phyloP scores from a whole-genome alignment of 2,329 filamentous ascomycete species.

The Botrytis squamosa region DNA sequence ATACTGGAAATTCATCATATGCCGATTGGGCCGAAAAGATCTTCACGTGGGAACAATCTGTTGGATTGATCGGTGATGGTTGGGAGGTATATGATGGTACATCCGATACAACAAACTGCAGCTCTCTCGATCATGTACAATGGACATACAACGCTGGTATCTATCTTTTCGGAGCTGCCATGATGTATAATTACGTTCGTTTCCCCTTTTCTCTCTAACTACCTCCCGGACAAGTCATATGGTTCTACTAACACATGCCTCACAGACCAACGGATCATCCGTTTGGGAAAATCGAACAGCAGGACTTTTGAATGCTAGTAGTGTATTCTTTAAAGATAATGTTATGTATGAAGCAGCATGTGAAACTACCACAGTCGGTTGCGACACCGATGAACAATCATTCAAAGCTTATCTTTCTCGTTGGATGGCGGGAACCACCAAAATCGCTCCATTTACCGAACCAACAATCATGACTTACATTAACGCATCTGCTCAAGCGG shows the following conservation, averaged over 20 bases:
- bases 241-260: conserved; percentile 16
- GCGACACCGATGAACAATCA: conserved; percentile 60
- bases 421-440: conserved; percentile 61
- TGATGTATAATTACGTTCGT: conserved; percentile 48
- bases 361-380: conserved; percentile 54
- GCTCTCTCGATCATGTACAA: conserved; percentile 56
- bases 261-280: conserved; percentile 33
- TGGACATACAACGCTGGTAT: conserved; percentile 69
- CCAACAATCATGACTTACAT: conserved; percentile 54
- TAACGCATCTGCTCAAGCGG: conserved; percentile 54
- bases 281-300: conserved; percentile 58
- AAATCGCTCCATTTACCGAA: conserved; percentile 61
- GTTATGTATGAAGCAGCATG: conserved; percentile 65
- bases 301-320: conserved; percentile 52
- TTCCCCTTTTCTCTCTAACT: neutral
- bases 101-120: conserved; percentile 56
- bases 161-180: conserved; percentile 58
- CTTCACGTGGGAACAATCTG: conserved; percentile 64
- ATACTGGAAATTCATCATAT: conserved; percentile 76
- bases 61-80: conserved; percentile 57
- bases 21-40: conserved; percentile 70
- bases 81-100: conserved; percentile 60
- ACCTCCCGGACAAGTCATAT: neutral
- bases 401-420: conserved; percentile 63
- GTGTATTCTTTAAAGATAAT: conserved; percentile 55